These are phyloP conservation scores for Streptanthus diversifolius DNA, from an alignment of 345 rosid genomes.

Conservation along the genomic window DNA sequence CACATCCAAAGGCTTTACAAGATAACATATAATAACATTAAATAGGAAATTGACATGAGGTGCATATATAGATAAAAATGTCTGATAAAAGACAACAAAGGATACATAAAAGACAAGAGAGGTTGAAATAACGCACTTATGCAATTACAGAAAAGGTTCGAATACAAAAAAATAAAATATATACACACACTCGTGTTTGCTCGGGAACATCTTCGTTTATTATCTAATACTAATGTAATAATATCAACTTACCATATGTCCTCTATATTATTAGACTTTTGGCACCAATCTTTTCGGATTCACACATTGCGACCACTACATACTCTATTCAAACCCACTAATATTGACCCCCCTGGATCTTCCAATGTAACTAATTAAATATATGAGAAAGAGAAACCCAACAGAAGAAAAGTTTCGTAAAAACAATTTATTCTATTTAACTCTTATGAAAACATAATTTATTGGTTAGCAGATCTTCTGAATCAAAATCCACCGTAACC, in stretches of 20 bases:
- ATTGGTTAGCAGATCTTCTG: neutral
- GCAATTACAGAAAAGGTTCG: slow-evolving; percentile 8
- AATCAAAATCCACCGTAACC: neutral
- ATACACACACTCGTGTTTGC: slow-evolving; percentile 23
- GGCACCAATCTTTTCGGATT: slow-evolving; percentile 11
- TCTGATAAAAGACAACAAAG: slow-evolving; percentile 7
- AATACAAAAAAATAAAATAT: slow-evolving; percentile 9
- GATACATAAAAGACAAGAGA: slow-evolving; percentile 18
- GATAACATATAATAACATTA: neutral
- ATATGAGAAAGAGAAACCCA: neutral
- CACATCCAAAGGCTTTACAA: neutral
- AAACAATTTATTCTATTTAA: neutral
- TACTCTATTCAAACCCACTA: slow-evolving; percentile 24
- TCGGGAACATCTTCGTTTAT: slow-evolving; percentile 28
- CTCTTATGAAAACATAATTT: neutral
- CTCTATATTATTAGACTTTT: slow-evolving; percentile 1
- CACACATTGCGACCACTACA: slow-evolving; percentile 10
- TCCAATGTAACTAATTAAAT: neutral
- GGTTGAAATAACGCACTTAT: neutral
- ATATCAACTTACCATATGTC: neutral
- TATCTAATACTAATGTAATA: neutral
- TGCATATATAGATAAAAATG: slow-evolving; percentile 26
- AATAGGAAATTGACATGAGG: slow-evolving; percentile 11
- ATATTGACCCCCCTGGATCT: slow-evolving; percentile 19
- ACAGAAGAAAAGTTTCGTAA: neutral